Percentiles rank a stretch among this genome's conserved stretches.
These are phyloP conservation scores for Metarhizium rileyi DNA, from an alignment of 2,329 filamentous ascomycete species.

Conservation along the genomic window DNA sequence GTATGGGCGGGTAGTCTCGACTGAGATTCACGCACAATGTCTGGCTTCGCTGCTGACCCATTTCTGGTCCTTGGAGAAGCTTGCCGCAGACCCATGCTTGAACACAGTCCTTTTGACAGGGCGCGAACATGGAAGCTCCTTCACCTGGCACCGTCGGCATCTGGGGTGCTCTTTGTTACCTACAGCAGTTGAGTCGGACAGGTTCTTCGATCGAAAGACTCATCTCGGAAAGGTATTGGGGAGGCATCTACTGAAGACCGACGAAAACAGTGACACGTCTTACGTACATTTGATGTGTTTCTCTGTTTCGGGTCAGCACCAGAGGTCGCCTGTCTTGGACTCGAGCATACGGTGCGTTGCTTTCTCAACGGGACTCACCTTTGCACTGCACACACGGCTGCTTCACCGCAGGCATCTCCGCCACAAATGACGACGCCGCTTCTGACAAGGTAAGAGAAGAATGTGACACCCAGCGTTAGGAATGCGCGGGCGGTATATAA, in stretches of 20 bases:
- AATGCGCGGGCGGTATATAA: not conserved
- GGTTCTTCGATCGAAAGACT: not conserved
- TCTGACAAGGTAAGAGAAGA: not conserved
- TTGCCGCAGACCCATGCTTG: constrained; percentile 22
- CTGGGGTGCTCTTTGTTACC: constrained; percentile 28
- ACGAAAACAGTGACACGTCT: not conserved
- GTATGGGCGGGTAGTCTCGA: not conserved
- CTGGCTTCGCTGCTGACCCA: constrained; percentile 26
- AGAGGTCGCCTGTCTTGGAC: not conserved
- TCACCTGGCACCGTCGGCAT: constrained; percentile 24
- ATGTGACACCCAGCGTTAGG: not conserved
- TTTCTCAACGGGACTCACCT: constrained; percentile 14
- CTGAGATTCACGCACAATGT: constrained; percentile 19
- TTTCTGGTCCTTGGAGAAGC: constrained; percentile 24
- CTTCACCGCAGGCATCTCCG: constrained; percentile 23
- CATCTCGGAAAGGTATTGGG: too few relatives aligned
- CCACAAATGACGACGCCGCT: not conserved
- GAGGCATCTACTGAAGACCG: not conserved
- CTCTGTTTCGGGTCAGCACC: constrained; percentile 15
- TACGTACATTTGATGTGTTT: constrained; percentile 26
- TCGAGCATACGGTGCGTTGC: too few relatives aligned
- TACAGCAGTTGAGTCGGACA: constrained; percentile 9
- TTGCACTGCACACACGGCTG: constrained; percentile 26
- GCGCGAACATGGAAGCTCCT: constrained; percentile 23
- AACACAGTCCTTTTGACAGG: constrained; percentile 27